These are phyloP conservation scores for Hypomontagnella monticulosa DNA, from an alignment of 495 filamentous ascomycete genomes.

Conservation along the genomic window DNA sequence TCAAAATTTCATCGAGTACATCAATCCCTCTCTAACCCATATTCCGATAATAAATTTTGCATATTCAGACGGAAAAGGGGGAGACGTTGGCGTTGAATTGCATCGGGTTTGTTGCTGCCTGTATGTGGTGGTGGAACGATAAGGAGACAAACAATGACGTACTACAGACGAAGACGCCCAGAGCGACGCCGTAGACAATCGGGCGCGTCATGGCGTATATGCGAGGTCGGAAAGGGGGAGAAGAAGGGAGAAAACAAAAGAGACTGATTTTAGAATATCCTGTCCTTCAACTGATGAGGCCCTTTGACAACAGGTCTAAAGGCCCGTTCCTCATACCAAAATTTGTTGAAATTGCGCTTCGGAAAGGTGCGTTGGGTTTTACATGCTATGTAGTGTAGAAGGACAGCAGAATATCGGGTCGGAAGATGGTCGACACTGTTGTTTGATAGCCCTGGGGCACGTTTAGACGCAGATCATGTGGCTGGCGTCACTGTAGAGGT, in stretches of 20 bases:
- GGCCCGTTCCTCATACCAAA: constrained; percentile 20
- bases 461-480: constrained; percentile 34
- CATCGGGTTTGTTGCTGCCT: constrained; percentile 33
- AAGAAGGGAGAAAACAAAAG: constrained; percentile 3
- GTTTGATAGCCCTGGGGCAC: background rate
- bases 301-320: constrained; percentile 12
- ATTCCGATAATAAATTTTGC: no score
- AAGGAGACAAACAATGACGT: constrained; percentile 47
- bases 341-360: constrained; percentile 10
- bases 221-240: background rate
- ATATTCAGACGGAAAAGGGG: constrained; percentile 1
- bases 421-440: background rate
- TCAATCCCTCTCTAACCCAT: no score
- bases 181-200: constrained; percentile 65
- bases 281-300: constrained; percentile 23
- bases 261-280: background rate
- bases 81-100: constrained; percentile 4
- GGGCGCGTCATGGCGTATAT: constrained; percentile 57
- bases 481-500: constrained; percentile 20
- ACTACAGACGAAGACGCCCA: constrained; percentile 70
- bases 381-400: constrained; percentile 5
- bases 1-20: no score
- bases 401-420: constrained; percentile 26
- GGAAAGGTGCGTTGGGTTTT: constrained; percentile 32
- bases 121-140: constrained; percentile 15